Evolutionary conservation across 2,329 filamentous ascomycete species (phyloP).

Genomic region (Aureobasidium sp.): DNA sequence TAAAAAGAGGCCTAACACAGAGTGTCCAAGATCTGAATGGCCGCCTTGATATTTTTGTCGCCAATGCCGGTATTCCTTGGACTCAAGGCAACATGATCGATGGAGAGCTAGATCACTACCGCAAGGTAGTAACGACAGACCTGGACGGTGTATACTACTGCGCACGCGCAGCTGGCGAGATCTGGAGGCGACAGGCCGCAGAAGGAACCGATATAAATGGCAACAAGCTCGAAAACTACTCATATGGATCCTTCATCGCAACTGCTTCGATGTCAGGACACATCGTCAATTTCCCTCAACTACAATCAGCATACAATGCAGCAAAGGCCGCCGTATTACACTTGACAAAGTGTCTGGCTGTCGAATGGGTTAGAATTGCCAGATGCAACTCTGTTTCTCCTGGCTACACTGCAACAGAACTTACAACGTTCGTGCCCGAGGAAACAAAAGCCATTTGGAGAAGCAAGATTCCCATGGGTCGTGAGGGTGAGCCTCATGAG

Average conservation of each 20-base stretch:
- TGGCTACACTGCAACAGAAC: conserved; percentile 68
- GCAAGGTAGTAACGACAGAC: conserved; percentile 61
- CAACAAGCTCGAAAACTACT: conserved; percentile 30
- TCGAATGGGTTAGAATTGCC: conserved; percentile 71
- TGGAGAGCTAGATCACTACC: conserved; percentile 55
- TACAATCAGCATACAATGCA: conserved; percentile 50
- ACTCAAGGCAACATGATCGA: conserved; percentile 60
- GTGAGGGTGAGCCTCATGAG: conserved; percentile 65
- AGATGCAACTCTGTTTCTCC: conserved; percentile 62
- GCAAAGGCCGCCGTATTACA: conserved; percentile 34
- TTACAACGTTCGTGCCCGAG: conserved; percentile 54
- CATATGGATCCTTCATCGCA: conserved; percentile 47
- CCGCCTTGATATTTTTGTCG: conserved; percentile 68
- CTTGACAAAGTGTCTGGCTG: conserved; percentile 54
- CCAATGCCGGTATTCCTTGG: conserved; percentile 71
- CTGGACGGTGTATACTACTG: conserved; percentile 73
- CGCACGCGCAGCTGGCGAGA: conserved; percentile 58
- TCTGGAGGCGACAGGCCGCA: conserved; percentile 62
- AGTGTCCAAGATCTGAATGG: conserved; percentile 58
- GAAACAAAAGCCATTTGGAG: conserved; percentile 67
- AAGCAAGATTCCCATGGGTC: conserved; percentile 65
- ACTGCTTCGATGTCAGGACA: conserved; percentile 73
- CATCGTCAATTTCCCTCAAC: conserved; percentile 68
- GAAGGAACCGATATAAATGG: conserved; percentile 49
- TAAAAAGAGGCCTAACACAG: conserved; percentile 33